These are phyloP conservation scores for Chimonanthus praecox DNA, from an alignment of 164 flowering plant genomes.

Conservation along the genomic window DNA sequence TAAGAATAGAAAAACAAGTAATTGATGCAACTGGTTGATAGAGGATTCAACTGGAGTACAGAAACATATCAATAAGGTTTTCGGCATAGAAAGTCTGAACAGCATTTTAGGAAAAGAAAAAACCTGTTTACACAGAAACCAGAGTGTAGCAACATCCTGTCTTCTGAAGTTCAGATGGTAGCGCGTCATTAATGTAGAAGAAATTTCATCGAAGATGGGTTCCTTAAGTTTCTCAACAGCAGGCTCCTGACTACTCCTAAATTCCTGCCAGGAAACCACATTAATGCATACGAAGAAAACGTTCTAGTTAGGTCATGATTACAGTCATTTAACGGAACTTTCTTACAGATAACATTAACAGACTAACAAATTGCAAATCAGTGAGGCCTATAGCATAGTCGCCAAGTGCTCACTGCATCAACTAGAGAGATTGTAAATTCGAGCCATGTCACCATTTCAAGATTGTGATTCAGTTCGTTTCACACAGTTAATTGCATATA, in stretches of 20 bases:
- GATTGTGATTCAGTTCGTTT: no score
- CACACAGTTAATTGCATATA: no score
- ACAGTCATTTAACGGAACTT: no score
- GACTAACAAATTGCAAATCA: no score
- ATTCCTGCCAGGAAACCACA: constrained; percentile 34
- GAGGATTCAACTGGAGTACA: background rate
- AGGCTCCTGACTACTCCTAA: constrained; percentile 64
- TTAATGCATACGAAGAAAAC: background rate
- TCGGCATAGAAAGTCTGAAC: background rate
- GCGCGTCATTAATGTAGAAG: constrained; percentile 42
- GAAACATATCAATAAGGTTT: background rate
- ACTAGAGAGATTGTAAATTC: no score
- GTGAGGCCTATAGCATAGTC: no score
- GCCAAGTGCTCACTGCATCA: no score
- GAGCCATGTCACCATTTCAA: no score
- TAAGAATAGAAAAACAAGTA: background rate
- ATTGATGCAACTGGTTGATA: background rate
- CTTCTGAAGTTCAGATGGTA: constrained; percentile 64
- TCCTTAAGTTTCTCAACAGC: constrained; percentile 75
- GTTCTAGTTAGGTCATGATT: background rate
- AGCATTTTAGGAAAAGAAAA: background rate
- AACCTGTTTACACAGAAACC: constrained; percentile 96
- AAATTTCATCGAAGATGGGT: constrained; percentile 63
- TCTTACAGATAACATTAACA: no score
- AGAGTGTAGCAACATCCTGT: constrained; percentile 61